Evolutionary conservation across 306 rosid species (phyloP).

Genomic region (Glycine tomentella): DNA sequence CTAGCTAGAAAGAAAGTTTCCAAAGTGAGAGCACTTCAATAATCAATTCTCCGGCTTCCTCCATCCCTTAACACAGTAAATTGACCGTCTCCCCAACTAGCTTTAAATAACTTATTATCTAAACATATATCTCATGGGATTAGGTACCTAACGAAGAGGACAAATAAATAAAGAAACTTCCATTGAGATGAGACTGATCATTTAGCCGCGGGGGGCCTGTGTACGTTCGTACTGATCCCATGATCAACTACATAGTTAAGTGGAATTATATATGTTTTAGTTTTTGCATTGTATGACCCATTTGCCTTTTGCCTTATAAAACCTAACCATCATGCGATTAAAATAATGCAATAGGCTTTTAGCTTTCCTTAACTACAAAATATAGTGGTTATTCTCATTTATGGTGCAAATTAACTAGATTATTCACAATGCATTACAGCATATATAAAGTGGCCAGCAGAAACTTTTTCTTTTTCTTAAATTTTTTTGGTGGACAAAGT

Average conservation of each 20-base stretch:
- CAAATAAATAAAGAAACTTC: slow-evolving; percentile 19
- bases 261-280: slow-evolving; percentile 18
- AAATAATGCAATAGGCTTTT: slow-evolving; percentile 33
- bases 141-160: slow-evolving; percentile 18
- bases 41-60: background rate
- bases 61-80: too few relatives aligned
- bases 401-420: slow-evolving; percentile 43
- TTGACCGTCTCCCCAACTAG: background rate
- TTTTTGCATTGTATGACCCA: slow-evolving; percentile 36
- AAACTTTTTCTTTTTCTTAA: slow-evolving; percentile 11
- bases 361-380: slow-evolving; percentile 41
- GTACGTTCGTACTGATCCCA: slow-evolving; percentile 49
- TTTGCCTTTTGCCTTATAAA: slow-evolving; percentile 28
- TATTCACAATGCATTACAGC: slow-evolving; percentile 46
- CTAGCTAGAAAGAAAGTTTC: background rate
- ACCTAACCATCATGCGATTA: slow-evolving; percentile 28
- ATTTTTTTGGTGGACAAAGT: slow-evolving; percentile 2
- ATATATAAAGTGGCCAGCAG: slow-evolving; percentile 43
- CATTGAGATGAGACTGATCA: slow-evolving; percentile 35
- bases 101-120: slow-evolving; percentile 16
- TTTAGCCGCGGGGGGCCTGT: slow-evolving; percentile 36
- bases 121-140: slow-evolving; percentile 25
- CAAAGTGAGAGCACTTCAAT: slow-evolving; percentile 13
- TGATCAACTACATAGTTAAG: slow-evolving; percentile 30
- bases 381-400: slow-evolving; percentile 1